Conservation (phyloP, 1,284 basidiomycete species). For the Caloboletus firmus region DNA sequence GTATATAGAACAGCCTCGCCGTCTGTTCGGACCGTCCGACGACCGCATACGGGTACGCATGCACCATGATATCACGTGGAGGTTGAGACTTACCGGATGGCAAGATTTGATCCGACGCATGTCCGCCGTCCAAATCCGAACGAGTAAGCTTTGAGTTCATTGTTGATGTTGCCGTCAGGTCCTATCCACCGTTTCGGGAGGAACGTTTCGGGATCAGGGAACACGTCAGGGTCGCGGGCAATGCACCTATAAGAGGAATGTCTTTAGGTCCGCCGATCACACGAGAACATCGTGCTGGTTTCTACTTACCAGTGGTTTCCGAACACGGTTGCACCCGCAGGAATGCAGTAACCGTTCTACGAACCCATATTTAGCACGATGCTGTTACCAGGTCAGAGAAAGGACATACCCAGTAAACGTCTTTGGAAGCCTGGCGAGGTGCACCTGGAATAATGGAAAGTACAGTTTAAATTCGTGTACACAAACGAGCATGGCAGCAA, state of each 20-base stretch:
- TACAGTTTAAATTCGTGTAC: neutral
- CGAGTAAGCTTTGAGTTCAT: constrained; percentile 51
- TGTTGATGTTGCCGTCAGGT: constrained; percentile 45
- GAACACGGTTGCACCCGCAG: constrained; percentile 55
- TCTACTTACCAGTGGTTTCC: constrained; percentile 56
- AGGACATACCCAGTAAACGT: constrained; percentile 21
- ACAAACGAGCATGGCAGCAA: neutral
- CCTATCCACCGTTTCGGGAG: constrained; percentile 59
- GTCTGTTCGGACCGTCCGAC: neutral
- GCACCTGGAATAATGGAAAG: constrained; percentile 20
- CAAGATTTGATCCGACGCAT: constrained; percentile 41
- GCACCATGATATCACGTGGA: no score
- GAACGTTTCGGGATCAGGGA: constrained; percentile 60
- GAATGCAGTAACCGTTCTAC: constrained; percentile 57
- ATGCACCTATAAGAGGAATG: constrained; percentile 40
- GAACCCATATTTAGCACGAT: neutral
- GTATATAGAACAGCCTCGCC: no score
- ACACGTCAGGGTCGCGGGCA: constrained; percentile 55
- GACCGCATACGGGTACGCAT: no score
- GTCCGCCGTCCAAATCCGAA: constrained; percentile 21
- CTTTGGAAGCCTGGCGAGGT: constrained; percentile 18
- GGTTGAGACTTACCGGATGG: constrained; percentile 30
- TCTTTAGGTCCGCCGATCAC: neutral
- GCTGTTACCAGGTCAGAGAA: neutral
- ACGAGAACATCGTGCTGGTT: neutral